phyloP scores from a whole-genome alignment of 2,329 filamentous ascomycete species.

The Paraphoma sp. region DNA sequence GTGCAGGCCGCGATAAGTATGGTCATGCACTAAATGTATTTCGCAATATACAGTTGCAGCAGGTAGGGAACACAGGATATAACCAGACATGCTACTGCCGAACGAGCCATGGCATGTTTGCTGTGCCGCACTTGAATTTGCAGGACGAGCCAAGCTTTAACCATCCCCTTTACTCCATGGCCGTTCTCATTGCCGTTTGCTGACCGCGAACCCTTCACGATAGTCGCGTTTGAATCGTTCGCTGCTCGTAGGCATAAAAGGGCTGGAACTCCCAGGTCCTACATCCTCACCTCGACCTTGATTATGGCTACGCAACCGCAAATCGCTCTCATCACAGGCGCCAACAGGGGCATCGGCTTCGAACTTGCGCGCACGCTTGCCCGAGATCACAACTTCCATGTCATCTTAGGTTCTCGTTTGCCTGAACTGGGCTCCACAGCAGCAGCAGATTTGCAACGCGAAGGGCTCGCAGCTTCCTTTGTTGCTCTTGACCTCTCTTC shows the following conservation, averaged over 20 bases:
- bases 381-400: constrained; percentile 19
- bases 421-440: constrained; percentile 5
- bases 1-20: too few relatives aligned
- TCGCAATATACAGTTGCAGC: too few relatives aligned
- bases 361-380: constrained; percentile 14
- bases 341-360: constrained; percentile 25
- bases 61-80: too few relatives aligned
- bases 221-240: too few relatives aligned
- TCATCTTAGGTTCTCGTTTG: constrained; percentile 20
- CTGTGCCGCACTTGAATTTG: not conserved
- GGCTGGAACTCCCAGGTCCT: too few relatives aligned
- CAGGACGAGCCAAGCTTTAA: too few relatives aligned
- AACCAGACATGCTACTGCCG: too few relatives aligned
- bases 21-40: too few relatives aligned
- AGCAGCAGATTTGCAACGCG: constrained; percentile 4
- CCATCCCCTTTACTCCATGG: too few relatives aligned
- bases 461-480: constrained; percentile 24
- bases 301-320: not conserved
- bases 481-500: constrained; percentile 8
- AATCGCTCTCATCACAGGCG: constrained; percentile 21
- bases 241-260: too few relatives aligned
- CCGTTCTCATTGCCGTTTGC: not conserved
- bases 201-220: too few relatives aligned
- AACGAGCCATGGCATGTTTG: not conserved
- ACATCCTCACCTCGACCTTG: not conserved